Evolutionary conservation across 805 yeast genomes (phyloP).

Genomic region (Sugiyamaella boreocaroliniensis): DNA sequence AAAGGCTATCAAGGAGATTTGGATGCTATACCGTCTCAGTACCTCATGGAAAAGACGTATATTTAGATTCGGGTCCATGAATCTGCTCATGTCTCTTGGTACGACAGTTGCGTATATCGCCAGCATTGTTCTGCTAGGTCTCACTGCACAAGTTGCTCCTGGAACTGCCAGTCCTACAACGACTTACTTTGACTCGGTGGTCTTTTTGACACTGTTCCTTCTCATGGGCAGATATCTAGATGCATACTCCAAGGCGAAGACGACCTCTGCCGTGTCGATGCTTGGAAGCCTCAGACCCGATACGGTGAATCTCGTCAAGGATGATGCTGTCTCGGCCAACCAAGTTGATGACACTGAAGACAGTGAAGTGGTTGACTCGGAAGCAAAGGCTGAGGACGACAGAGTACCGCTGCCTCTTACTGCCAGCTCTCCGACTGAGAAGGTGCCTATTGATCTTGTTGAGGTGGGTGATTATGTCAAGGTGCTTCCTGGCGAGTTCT

Average conservation of each 20-base stretch:
- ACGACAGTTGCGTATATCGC: slow-evolving; percentile 67
- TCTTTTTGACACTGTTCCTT: slow-evolving; percentile 64
- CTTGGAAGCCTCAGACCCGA: slow-evolving; percentile 47
- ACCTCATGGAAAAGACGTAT: slow-evolving; percentile 51
- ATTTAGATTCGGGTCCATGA: slow-evolving; percentile 74
- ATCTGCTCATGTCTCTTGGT: slow-evolving; percentile 62
- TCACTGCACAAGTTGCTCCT: slow-evolving; percentile 34
- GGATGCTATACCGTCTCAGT: slow-evolving; percentile 49
- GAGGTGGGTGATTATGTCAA: slow-evolving; percentile 82
- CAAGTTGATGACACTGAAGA: slow-evolving; percentile 13
- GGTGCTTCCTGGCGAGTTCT: slow-evolving; percentile 34
- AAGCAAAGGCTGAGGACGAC: background rate
- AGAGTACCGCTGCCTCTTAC: background rate
- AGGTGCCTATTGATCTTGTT: slow-evolving; percentile 35
- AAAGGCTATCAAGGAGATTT: slow-evolving; percentile 56
- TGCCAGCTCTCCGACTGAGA: slow-evolving; percentile 1
- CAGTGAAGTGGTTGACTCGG: background rate
- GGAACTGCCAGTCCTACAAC: slow-evolving; percentile 37
- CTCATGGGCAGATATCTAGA: slow-evolving; percentile 66
- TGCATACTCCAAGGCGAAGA: slow-evolving; percentile 56
- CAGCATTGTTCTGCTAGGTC: slow-evolving; percentile 49
- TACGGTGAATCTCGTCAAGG: slow-evolving; percentile 40
- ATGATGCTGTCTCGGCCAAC: slow-evolving; percentile 12
- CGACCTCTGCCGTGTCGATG: slow-evolving; percentile 56
- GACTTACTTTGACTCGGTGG: slow-evolving; percentile 73